A percentile compares a stretch with the other conserved stretches of the same genome.
These are phyloP conservation scores for Colletotrichum truncatum DNA, from an alignment of 2,329 filamentous ascomycete species.

Conservation along the genomic window DNA sequence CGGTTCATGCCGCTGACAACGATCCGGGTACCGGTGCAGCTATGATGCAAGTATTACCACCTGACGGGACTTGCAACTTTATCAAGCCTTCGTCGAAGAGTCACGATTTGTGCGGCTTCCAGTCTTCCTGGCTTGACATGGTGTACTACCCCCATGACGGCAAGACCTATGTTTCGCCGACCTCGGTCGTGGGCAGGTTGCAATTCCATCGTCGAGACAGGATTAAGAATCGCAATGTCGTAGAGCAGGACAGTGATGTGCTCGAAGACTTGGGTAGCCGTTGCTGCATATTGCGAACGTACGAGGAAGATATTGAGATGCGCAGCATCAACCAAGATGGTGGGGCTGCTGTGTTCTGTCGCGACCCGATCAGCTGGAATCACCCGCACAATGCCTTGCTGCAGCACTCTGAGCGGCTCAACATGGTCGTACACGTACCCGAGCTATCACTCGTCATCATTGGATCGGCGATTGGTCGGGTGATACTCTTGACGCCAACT, in stretches of 20 bases:
- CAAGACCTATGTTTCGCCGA: slow-evolving; percentile 17
- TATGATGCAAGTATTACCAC: background rate
- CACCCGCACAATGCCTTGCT: slow-evolving; percentile 29
- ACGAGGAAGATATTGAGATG: slow-evolving; percentile 59
- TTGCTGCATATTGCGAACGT: slow-evolving; percentile 56
- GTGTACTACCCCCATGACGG: slow-evolving; percentile 46
- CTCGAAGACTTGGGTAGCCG: slow-evolving; percentile 30
- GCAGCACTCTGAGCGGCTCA: slow-evolving; percentile 50
- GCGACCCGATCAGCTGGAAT: slow-evolving; percentile 38
- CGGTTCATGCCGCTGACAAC: background rate
- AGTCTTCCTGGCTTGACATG: slow-evolving; percentile 39
- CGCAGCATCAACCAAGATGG: slow-evolving; percentile 36
- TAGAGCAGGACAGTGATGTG: background rate
- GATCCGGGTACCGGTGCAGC: background rate
- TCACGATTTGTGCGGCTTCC: background rate
- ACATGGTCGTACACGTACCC: slow-evolving; percentile 71
- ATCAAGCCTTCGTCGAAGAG: background rate
- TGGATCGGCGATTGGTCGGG: slow-evolving; percentile 73
- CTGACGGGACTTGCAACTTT: background rate
- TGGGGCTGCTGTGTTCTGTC: slow-evolving; percentile 39
- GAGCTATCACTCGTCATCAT: slow-evolving; percentile 76
- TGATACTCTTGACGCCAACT: slow-evolving; percentile 68
- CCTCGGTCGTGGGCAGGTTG: background rate
- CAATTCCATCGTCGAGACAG: slow-evolving; percentile 15
- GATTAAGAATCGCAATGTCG: slow-evolving; percentile 9